phyloP scores from a whole-genome alignment of 345 rosid genomes.

The Rhodomyrtus tomentosa region DNA sequence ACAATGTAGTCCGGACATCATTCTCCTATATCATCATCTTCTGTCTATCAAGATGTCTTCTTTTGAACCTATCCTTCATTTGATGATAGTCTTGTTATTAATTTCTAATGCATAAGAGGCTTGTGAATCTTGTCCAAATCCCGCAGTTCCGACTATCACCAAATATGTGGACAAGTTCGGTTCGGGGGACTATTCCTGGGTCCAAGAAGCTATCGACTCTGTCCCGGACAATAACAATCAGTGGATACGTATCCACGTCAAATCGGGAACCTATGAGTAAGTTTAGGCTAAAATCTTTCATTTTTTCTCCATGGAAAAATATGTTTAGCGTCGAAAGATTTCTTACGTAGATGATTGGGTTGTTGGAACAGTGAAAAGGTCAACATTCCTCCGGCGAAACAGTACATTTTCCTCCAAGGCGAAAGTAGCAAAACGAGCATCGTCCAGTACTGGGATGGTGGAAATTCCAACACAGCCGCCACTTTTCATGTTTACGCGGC shows the following conservation, averaged over 20 bases:
- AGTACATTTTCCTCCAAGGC: background rate
- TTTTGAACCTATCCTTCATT: background rate
- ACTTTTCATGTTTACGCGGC: background rate
- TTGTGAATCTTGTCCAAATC: background rate
- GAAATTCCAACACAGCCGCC: background rate
- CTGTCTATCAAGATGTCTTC: background rate
- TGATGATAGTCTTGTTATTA: background rate
- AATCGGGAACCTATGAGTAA: slow-evolving; percentile 17
- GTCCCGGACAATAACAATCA: slow-evolving; percentile 9
- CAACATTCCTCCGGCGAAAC: background rate
- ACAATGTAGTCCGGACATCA: too few relatives aligned
- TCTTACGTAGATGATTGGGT: background rate
- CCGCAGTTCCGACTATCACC: background rate
- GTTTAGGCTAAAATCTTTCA: background rate
- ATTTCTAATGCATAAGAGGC: background rate
- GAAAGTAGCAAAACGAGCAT: background rate
- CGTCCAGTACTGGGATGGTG: background rate
- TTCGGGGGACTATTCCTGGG: slow-evolving; percentile 4
- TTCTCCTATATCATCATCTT: too few relatives aligned
- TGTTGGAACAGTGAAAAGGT: background rate
- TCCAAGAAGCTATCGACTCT: slow-evolving; percentile 28
- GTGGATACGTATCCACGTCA: slow-evolving; percentile 21
- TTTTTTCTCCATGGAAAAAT: background rate
- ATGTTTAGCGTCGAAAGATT: background rate
- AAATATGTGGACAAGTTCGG: slow-evolving; percentile 14